phyloP scores from a whole-genome alignment of 2,329 filamentous ascomycete genomes.

The Rhynchosporium agropyri region DNA sequence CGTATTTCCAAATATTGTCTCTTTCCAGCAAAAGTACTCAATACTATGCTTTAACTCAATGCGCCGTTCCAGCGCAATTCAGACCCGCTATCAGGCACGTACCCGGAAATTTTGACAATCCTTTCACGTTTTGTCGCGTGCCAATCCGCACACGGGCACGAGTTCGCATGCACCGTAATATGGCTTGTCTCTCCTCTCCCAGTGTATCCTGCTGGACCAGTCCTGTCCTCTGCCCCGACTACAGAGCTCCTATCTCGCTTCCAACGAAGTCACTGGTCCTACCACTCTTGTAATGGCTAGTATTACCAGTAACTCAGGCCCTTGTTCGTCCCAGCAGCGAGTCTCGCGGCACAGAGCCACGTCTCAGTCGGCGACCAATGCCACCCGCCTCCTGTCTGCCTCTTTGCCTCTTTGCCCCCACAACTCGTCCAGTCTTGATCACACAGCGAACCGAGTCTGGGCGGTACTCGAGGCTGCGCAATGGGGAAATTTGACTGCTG shows the following conservation, averaged over 20 bases:
- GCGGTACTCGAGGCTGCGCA: slow-evolving; percentile 22
- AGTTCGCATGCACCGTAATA: slow-evolving; percentile 38
- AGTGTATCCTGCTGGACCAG: slow-evolving; percentile 8
- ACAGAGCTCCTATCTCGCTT: slow-evolving; percentile 16
- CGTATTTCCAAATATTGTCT: slow-evolving; percentile 26
- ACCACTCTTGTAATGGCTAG: slow-evolving; percentile 17
- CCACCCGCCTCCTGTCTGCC: slow-evolving; percentile 22
- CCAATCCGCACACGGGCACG: slow-evolving; percentile 40
- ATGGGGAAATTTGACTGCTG: slow-evolving; percentile 22
- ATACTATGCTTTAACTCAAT: slow-evolving; percentile 29
- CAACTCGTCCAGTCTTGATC: slow-evolving; percentile 28
- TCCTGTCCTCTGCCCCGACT: slow-evolving; percentile 8
- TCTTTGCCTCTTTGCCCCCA: slow-evolving; percentile 7
- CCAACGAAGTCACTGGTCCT: slow-evolving; percentile 17
- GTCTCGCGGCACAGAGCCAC: slow-evolving; percentile 26
- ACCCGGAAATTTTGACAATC: slow-evolving; percentile 34
- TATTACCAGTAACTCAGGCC: slow-evolving; percentile 19
- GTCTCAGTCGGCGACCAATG: slow-evolving; percentile 34
- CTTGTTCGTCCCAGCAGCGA: slow-evolving; percentile 24
- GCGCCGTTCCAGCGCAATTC: slow-evolving; percentile 23
- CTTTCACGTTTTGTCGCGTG: slow-evolving; percentile 42
- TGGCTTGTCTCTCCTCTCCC: slow-evolving; percentile 11
- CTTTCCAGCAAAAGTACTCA: slow-evolving; percentile 27
- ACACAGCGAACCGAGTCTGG: slow-evolving; percentile 21
- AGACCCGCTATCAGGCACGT: slow-evolving; percentile 31